Percentiles rank a stretch among this genome's conserved stretches.
Conservation (phyloP, 2,329 filamentous ascomycete genomes). For the Taxawa tesnikishii region DNA sequence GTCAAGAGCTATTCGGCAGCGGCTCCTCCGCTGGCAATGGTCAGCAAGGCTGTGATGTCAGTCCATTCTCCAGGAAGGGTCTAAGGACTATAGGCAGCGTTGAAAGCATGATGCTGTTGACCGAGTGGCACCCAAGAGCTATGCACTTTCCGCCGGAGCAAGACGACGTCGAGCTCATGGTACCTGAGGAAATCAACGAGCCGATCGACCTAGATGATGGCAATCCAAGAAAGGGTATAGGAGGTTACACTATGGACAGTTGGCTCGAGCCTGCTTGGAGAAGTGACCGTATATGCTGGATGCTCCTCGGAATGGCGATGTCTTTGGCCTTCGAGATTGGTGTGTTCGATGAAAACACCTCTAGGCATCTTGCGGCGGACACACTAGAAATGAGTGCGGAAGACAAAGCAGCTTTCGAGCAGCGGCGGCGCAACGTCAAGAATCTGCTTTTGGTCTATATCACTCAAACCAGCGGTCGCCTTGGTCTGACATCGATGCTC, state of each 20-base stretch:
- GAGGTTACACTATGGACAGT: slow-evolving; percentile 77
- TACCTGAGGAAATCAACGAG: slow-evolving; percentile 60
- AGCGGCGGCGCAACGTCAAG: slow-evolving; percentile 70
- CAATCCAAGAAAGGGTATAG: slow-evolving; percentile 45
- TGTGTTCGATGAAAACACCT: slow-evolving; percentile 80
- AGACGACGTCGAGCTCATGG: slow-evolving; percentile 50
- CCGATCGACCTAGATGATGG: slow-evolving; percentile 32
- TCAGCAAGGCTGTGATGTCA: slow-evolving; percentile 55
- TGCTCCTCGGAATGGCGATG: slow-evolving; percentile 84
- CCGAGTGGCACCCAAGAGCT: slow-evolving; percentile 92
- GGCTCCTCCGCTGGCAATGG: slow-evolving; percentile 68
- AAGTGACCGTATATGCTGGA: slow-evolving; percentile 90
- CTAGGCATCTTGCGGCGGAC: slow-evolving; percentile 38
- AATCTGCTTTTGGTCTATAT: slow-evolving; percentile 81
- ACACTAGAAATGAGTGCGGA: slow-evolving; percentile 25
- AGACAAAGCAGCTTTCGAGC: slow-evolving; percentile 64
- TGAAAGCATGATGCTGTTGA: slow-evolving; percentile 85
- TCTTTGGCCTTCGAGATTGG: slow-evolving; percentile 87
- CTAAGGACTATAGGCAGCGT: slow-evolving; percentile 85
- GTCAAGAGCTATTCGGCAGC: slow-evolving; percentile 87
- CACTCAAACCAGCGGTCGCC: slow-evolving; percentile 81
- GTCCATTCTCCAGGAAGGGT: slow-evolving; percentile 46
- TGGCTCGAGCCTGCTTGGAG: slow-evolving; percentile 96
- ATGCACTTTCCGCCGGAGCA: slow-evolving; percentile 77
- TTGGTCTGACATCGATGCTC: slow-evolving; percentile 91